Percentiles rank a stretch among this genome's conserved stretches.
These are phyloP conservation scores for Keqinozyma sinolaborantium DNA, from an alignment of 1,139 yeast species.

Conservation along the genomic window DNA sequence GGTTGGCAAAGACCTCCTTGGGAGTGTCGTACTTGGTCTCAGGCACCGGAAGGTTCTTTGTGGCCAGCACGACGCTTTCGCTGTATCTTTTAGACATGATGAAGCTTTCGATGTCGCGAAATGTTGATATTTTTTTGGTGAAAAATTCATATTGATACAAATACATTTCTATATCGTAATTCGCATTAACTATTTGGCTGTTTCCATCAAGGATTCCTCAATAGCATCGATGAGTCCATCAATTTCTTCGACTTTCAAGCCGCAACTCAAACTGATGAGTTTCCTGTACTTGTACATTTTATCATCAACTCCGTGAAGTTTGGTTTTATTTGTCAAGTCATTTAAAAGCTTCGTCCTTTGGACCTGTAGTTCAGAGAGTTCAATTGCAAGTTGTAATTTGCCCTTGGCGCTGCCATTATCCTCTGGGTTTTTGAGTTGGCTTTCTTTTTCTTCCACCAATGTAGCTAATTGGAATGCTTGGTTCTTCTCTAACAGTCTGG, in stretches of 20 bases:
- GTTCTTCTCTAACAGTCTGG: constrained; percentile 21
- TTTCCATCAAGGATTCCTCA: constrained; percentile 40
- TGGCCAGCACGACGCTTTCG: constrained; percentile 6
- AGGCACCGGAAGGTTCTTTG: constrained; percentile 5
- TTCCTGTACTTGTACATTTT: constrained; percentile 81
- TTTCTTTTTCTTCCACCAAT: constrained; percentile 25
- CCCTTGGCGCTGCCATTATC: constrained; percentile 12
- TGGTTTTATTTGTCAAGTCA: constrained; percentile 33
- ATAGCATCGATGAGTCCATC: constrained; percentile 56
- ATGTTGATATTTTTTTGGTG: background rate
- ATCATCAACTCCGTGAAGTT: constrained; percentile 35
- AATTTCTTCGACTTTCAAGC: constrained; percentile 72
- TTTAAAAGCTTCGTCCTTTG: constrained; percentile 43
- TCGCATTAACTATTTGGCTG: constrained; percentile 6
- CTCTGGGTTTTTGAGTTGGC: constrained; percentile 8
- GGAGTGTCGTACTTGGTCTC: constrained; percentile 26
- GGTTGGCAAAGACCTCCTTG: constrained; percentile 29
- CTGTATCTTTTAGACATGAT: constrained; percentile 10
- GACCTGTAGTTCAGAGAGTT: constrained; percentile 53
- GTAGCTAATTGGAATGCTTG: constrained; percentile 30
- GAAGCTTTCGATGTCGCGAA: constrained; percentile 1
- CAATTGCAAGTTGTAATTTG: constrained; percentile 24
- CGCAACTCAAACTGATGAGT: constrained; percentile 80
- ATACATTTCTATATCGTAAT: constrained; percentile 1
- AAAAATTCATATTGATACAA: background rate